Evolutionary conservation across 345 rosid genomes (phyloP).

Genomic region (Ricinus communis): DNA sequence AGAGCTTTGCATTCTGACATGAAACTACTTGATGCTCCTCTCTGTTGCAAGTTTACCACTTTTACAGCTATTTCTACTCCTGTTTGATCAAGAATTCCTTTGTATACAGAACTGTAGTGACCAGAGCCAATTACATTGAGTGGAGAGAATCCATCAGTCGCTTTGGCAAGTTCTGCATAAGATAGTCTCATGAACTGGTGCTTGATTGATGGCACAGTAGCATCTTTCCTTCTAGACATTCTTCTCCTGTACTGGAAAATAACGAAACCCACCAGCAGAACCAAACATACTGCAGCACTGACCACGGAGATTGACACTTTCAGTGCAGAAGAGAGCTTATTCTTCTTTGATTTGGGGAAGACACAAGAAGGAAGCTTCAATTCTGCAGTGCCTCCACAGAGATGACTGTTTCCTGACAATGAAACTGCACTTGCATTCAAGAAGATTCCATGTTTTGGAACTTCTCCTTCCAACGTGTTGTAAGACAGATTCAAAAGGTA

Average conservation of each 20-base stretch:
- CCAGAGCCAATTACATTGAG: constrained; percentile 3
- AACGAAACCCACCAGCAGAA: not conserved
- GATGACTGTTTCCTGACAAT: no score
- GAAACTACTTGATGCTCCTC: no score
- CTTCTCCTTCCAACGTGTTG: no score
- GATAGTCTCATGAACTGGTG: not conserved
- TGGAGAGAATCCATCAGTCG: constrained; percentile 8
- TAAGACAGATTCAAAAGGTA: no score
- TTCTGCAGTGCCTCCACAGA: no score
- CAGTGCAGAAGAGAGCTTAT: not conserved
- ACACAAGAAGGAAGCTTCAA: no score
- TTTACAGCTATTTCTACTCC: no score
- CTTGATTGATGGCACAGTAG: not conserved
- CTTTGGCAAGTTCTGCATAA: not conserved
- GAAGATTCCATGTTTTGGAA: no score
- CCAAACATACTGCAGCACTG: not conserved
- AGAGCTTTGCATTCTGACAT: constrained; percentile 5
- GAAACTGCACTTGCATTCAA: no score
- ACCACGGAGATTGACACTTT: not conserved
- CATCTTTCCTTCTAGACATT: not conserved
- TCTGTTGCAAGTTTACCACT: no score
- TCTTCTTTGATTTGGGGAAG: no score
- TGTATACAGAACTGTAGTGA: not conserved
- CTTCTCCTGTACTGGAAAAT: not conserved
- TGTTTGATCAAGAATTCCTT: no score